Evolutionary conservation across 192 early-diverging fungal species (phyloP).

Genomic region (Coemansia sp.): DNA sequence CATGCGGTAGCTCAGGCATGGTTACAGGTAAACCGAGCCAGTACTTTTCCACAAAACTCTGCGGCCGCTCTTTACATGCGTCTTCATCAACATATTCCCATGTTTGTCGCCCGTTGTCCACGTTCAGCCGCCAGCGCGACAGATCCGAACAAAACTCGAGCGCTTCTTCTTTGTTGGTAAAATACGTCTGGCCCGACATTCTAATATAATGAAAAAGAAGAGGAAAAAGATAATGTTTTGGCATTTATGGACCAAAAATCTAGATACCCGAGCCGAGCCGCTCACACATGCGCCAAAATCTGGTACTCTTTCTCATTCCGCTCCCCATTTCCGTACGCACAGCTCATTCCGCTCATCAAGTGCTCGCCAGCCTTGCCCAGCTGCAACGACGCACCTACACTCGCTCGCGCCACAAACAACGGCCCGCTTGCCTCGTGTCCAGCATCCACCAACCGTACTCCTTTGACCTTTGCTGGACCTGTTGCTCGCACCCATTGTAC

Average conservation of each 20-base stretch:
- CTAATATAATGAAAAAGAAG: slow-evolving; percentile 2
- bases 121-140: slow-evolving; percentile 80
- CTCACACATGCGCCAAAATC: slow-evolving; percentile 24
- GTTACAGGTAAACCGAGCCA: slow-evolving; percentile 77
- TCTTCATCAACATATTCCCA: slow-evolving; percentile 76
- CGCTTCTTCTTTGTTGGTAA: slow-evolving; percentile 38
- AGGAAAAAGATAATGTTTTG: neutral
- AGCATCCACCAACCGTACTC: slow-evolving; percentile 15
- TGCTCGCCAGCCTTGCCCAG: slow-evolving; percentile 47
- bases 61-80: slow-evolving; percentile 58
- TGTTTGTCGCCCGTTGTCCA: slow-evolving; percentile 83
- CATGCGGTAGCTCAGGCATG: slow-evolving; percentile 54
- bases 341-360: slow-evolving; percentile 35
- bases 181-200: slow-evolving; percentile 46
- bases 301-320: slow-evolving; percentile 18
- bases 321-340: slow-evolving; percentile 26
- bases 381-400: slow-evolving; percentile 22
- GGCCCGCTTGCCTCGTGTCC: slow-evolving; percentile 44
- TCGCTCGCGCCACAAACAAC: slow-evolving; percentile 43
- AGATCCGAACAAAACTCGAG: slow-evolving; percentile 65
- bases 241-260: too few species aligned
- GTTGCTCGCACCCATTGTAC: slow-evolving; percentile 50
- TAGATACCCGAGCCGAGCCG: neutral
- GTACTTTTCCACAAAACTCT: slow-evolving; percentile 81
- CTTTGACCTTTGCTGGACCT: slow-evolving; percentile 28